phyloP scores from a whole-genome alignment of 495 filamentous ascomycete genomes.

The Penicillium angulare region DNA sequence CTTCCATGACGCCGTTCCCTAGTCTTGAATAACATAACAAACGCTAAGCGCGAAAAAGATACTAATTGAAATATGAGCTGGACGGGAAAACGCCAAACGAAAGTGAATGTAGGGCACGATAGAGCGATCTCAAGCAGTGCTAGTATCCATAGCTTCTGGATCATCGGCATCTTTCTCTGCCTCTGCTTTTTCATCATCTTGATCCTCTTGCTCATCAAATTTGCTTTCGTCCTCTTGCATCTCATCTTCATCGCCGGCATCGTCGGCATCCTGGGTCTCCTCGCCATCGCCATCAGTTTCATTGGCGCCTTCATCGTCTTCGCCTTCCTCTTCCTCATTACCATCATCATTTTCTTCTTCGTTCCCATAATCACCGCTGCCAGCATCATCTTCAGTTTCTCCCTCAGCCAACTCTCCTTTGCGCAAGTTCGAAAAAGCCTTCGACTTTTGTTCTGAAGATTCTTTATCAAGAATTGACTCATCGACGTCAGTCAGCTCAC shows the following conservation, averaged over 20 bases:
- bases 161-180: slow-evolving; percentile 9
- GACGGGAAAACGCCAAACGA: too few species aligned
- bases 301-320: slow-evolving; percentile 4
- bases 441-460: slow-evolving; percentile 25
- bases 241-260: slow-evolving; percentile 22
- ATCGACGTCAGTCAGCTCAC: slow-evolving; percentile 71
- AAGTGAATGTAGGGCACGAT: background rate
- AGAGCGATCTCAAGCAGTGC: slow-evolving; percentile 1
- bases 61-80: background rate
- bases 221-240: slow-evolving; percentile 23
- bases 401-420: slow-evolving; percentile 23
- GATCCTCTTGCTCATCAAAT: slow-evolving; percentile 5
- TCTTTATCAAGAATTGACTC: slow-evolving; percentile 48
- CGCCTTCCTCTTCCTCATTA: slow-evolving; percentile 14
- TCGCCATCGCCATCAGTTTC: slow-evolving; percentile 19
- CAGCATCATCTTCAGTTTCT: slow-evolving; percentile 31
- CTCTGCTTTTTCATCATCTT: slow-evolving; percentile 13
- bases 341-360: slow-evolving; percentile 28
- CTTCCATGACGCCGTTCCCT: background rate
- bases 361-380: slow-evolving; percentile 44
- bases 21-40: background rate
- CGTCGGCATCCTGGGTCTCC: slow-evolving; percentile 17
- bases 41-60: background rate
- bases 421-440: slow-evolving; percentile 38
- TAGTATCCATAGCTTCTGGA: slow-evolving; percentile 19